phyloP scores from a whole-genome alignment of 495 filamentous ascomycete species.

The Penicillium cataractarum region DNA sequence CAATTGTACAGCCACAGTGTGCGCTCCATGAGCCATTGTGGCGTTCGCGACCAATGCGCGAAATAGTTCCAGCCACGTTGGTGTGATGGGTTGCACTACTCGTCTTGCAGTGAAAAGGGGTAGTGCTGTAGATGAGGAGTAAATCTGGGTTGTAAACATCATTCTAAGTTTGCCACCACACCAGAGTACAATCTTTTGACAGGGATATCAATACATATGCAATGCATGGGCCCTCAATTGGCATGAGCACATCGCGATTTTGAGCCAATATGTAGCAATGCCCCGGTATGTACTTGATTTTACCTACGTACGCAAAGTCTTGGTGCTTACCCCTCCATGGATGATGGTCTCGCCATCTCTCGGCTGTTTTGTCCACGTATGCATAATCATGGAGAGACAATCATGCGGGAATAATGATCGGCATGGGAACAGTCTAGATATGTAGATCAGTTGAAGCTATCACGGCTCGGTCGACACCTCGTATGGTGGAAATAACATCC shows the following conservation, averaged over 20 bases:
- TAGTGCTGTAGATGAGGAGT: neutral
- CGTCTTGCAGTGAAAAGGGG: neutral
- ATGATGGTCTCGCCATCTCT: neutral
- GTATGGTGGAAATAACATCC: too few species aligned
- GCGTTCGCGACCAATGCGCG: constrained; percentile 4
- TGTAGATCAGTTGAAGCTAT: neutral
- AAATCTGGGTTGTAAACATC: neutral
- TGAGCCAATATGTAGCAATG: neutral
- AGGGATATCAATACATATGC: neutral
- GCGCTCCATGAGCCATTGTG: neutral
- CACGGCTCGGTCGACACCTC: too few species aligned
- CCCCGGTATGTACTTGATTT: neutral
- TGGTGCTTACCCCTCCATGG: neutral
- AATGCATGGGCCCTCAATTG: neutral
- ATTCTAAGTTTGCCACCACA: neutral
- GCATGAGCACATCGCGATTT: neutral
- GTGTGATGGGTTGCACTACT: neutral
- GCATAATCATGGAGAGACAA: neutral
- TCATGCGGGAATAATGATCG: neutral
- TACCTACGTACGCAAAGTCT: neutral
- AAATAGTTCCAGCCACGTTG: neutral
- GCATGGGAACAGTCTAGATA: neutral
- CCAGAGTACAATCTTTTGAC: neutral
- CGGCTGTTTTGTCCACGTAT: neutral
- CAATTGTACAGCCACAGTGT: neutral